A percentile compares a stretch with the other conserved stretches of the same genome.
Evolutionary conservation across 371 early-diverging fungal species (phyloP).

Genomic region (Zopfochytrium polystomum): DNA sequence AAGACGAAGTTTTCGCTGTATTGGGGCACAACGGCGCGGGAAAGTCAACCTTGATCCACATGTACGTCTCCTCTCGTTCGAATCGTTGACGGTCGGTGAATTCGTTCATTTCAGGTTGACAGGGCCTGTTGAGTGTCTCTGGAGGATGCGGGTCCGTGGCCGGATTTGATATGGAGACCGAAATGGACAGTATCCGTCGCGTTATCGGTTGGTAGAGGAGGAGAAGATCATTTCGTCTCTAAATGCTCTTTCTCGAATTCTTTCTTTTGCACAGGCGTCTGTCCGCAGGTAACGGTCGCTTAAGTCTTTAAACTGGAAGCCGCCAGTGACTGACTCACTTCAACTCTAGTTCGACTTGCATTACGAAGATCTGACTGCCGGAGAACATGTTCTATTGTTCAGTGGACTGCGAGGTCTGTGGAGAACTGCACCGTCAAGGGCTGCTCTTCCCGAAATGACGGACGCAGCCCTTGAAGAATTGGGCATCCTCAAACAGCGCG

Average conservation of each 20-base stretch:
- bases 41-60: slow-evolving; percentile 62
- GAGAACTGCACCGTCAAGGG: neutral
- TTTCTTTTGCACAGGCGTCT: slow-evolving; percentile 45
- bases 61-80: slow-evolving; percentile 38
- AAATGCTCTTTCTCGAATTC: no score
- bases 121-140: slow-evolving; percentile 26
- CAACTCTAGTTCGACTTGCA: slow-evolving; percentile 52
- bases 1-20: slow-evolving; percentile 60
- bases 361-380: slow-evolving; percentile 50
- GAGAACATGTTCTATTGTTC: slow-evolving; percentile 59
- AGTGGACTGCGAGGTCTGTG: slow-evolving; percentile 59
- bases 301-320: neutral
- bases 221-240: no score
- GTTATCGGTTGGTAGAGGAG: slow-evolving; percentile 44
- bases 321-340: neutral
- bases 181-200: slow-evolving; percentile 56
- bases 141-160: slow-evolving; percentile 48
- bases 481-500: slow-evolving; percentile 27
- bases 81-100: neutral
- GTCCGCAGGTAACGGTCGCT: slow-evolving; percentile 43
- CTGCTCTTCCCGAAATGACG: slow-evolving; percentile 4
- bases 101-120: slow-evolving; percentile 53
- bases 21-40: slow-evolving; percentile 52
- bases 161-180: slow-evolving; percentile 45
- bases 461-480: slow-evolving; percentile 6